Evolutionary conservation across 768 basidiomycete genomes (phyloP), one percentile per base, ranked within the genome.

Genomic region (Cantharellus anzutake): DNA sequence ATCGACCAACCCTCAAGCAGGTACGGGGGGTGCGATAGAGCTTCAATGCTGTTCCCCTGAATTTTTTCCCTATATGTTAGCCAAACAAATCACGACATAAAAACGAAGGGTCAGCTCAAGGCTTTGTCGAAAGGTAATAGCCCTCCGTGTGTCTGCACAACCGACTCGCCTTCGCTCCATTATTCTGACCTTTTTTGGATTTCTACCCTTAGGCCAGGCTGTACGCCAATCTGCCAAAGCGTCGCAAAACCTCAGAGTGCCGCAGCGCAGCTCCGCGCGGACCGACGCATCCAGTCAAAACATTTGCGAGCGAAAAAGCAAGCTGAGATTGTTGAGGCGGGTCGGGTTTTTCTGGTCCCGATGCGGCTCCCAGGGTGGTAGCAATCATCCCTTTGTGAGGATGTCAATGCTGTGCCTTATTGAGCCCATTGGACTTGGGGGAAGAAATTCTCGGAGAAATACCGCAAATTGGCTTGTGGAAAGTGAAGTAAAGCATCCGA

Each of bases 61-160:
- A n/a, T n/a, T n/a, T n/a, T 55, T 7, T n/a, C 52, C 7, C 5
- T 35, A 5, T 7, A 7, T 5, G 52, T 58, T 51, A 29, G 41
- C 14, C 63, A 92, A 87, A 73, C 80, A 76, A 96, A 98, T 72
- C 97, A 98, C 70, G 64, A 78, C 1, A 96, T 86, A 76, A 97
- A 97, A 72, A 88, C 89, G 2, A 87, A 83, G 68, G 87, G 92
- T 74, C 79, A 90, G 2, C 80, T 86, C 11, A 96, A 96, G 71
- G 80, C 85, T 1, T 76, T n/a, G n/a, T n/a, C n/a, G n/a, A n/a
- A n/a, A n/a, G n/a, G n/a, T n/a, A n/a, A n/a, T n/a, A n/a, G n/a
- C 86, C 0, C 66, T 96, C 42, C 91, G 86, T 70, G 86, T 88
- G 52, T 78, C 79, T 51, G 82, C 88, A 40, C 93, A 94, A 75